These are phyloP conservation scores for Diaporthe aspalathi DNA, from an alignment of 2,329 filamentous ascomycete species.

Conservation along the genomic window DNA sequence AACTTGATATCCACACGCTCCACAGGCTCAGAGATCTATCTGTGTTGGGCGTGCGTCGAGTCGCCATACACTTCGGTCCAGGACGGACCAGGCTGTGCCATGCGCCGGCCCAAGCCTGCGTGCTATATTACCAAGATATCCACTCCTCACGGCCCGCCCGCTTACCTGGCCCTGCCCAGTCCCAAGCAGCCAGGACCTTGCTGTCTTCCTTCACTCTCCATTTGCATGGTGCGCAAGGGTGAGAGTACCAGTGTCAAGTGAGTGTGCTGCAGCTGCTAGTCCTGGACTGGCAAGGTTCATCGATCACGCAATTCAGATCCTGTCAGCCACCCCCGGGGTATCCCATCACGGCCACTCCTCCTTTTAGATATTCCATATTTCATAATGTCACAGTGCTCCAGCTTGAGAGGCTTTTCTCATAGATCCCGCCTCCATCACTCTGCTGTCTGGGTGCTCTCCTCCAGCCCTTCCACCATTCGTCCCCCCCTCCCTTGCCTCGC, in stretches of 20 bases:
- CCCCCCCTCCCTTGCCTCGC: not conserved
- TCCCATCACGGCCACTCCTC: slow-evolving; percentile 35
- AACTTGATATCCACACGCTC: slow-evolving; percentile 19
- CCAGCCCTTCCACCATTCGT: slow-evolving; percentile 31
- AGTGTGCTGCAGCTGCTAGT: slow-evolving; percentile 35
- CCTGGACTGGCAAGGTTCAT: slow-evolving; percentile 37
- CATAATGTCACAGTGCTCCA: slow-evolving; percentile 33
- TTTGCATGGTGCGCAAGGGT: not conserved
- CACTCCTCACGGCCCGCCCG: slow-evolving; percentile 10
- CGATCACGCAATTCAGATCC: slow-evolving; percentile 45
- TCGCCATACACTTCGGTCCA: not conserved
- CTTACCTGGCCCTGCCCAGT: slow-evolving; percentile 11
- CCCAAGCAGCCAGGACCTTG: not conserved
- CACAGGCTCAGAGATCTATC: slow-evolving; percentile 25
- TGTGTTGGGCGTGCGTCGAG: slow-evolving; percentile 17
- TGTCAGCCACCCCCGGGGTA: slow-evolving; percentile 35
- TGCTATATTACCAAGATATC: slow-evolving; percentile 24
- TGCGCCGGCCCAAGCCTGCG: not conserved
- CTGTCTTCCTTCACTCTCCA: not conserved
- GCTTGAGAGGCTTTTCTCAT: slow-evolving; percentile 34
- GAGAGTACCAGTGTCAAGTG: too few species aligned
- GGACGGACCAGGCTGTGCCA: not conserved
- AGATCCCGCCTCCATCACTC: slow-evolving; percentile 27
- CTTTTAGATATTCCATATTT: slow-evolving; percentile 38
- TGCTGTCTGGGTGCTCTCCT: slow-evolving; percentile 9